Conservation (phyloP, 2,329 filamentous ascomycete genomes). For the Pseudopyrenochaeta lycopersici region DNA sequence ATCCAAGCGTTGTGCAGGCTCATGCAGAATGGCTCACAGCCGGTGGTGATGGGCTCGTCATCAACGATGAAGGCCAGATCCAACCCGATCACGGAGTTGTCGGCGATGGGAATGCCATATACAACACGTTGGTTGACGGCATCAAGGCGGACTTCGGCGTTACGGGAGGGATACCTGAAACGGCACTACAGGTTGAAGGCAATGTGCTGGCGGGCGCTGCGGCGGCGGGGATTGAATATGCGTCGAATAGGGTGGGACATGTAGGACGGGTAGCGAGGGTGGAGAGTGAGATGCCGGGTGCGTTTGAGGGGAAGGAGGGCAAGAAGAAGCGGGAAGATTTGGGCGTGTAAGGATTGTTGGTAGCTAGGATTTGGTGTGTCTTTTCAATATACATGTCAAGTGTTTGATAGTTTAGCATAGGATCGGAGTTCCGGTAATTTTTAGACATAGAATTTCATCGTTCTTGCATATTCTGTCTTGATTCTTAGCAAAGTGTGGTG, state of each 20-base stretch:
- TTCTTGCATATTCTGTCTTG: too few relatives aligned
- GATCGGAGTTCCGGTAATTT: too few relatives aligned
- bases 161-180: background rate
- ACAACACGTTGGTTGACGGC: background rate
- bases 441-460: too few relatives aligned
- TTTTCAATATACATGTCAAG: too few relatives aligned
- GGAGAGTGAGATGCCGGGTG: background rate
- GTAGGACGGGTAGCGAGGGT: background rate
- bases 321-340: background rate
- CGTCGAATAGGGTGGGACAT: background rate
- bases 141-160: background rate
- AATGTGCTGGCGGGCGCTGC: background rate
- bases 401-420: too few relatives aligned
- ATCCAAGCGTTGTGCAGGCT: background rate
- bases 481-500: too few relatives aligned
- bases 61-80: conserved; percentile 76
- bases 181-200: background rate
- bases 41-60: background rate
- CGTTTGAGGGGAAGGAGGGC: background rate
- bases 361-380: too few relatives aligned
- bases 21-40: conserved; percentile 1
- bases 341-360: too few relatives aligned
- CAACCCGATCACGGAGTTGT: conserved; percentile 79
- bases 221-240: background rate
- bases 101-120: background rate